Base-by-base conservation (phyloP, 2,329 filamentous ascomycete species). In the Trichoderma pleuroti region DNA sequence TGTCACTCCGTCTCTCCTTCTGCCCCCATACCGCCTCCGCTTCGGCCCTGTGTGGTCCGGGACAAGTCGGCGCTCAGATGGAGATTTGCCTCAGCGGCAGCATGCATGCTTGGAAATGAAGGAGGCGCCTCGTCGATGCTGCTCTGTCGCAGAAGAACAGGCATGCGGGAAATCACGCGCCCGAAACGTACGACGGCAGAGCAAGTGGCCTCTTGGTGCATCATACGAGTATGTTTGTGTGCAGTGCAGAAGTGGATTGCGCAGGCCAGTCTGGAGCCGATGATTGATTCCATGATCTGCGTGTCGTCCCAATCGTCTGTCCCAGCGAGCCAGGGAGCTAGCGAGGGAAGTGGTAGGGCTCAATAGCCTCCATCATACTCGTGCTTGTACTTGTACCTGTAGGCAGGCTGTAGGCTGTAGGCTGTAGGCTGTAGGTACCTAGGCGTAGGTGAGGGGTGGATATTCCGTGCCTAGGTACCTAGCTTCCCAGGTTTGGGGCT, bases 91-190 rank as follows among this genome's bases (percentile, higher is more conserved):
- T 24, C 34, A 52, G 63, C 63, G 63, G 63, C 63, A 56, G 39
- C 36, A 68, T 60, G 65, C 65, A 68, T 36, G n/a, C 21, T 18
- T 36, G 65, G 63, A 68, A 60, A 68, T 68, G 56, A 68, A 60
- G 65, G 65, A 60, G 65, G 65, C 36, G 16, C 54, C 36, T 68
- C 65, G 65, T 60, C 39, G 65, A 68, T 49, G 54, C 54, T 49
- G 39, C 56, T 18, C 26, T 34, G 54, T 68, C 39, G 39, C 54
- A 68, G 65, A 60, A 32, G 65, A 57, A 59, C 65, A 68, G 65
- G 65, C 65, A 60, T 68, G 65, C 65, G 39, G 54, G 54, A 68
- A 60, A 68, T 68, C 65, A 68, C 54, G 65, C 65, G 65, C 65
- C 46, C 65, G 12, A 49, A 68, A 68, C 65, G 34, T 68, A 68